Evolutionary conservation across 2,329 filamentous ascomycete species (phyloP).

Genomic region (Hypoxylon sp.): DNA sequence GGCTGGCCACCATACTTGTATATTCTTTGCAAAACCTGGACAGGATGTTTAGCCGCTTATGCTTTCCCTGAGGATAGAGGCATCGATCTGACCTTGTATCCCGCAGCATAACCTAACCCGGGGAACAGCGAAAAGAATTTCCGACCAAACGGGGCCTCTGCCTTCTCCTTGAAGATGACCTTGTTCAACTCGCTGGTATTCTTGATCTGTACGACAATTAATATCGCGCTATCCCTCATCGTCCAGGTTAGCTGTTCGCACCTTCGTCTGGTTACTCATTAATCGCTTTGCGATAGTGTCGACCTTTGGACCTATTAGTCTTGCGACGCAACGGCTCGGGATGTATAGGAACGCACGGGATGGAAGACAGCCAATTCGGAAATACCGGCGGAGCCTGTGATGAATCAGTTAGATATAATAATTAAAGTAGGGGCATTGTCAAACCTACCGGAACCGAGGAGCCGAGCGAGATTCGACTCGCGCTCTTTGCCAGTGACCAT

Average conservation of each 20-base stretch:
- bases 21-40: constrained; percentile 86
- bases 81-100: constrained; percentile 81
- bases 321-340: constrained; percentile 34
- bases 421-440: background rate
- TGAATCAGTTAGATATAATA: constrained; percentile 31
- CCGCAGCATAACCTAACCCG: constrained; percentile 95
- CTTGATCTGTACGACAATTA: constrained; percentile 45
- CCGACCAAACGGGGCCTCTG: constrained; percentile 74
- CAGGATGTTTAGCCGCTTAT: constrained; percentile 20
- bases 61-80: background rate
- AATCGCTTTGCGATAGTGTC: constrained; percentile 98
- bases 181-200: constrained; percentile 77
- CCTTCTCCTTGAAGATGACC: constrained; percentile 95
- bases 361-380: constrained; percentile 81
- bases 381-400: constrained; percentile 70
- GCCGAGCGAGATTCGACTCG: constrained; percentile 89
- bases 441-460: constrained; percentile 87
- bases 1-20: constrained; percentile 99
- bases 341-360: constrained; percentile 63
- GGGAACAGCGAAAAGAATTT: constrained; percentile 98
- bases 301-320: constrained; percentile 70
- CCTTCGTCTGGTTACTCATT: constrained; percentile 95
- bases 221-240: constrained; percentile 1
- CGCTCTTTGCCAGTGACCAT: constrained; percentile 70
- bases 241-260: constrained; percentile 56